These are phyloP conservation scores for Fusarium mexicanum DNA, from an alignment of 2,329 filamentous ascomycete species.

Conservation along the genomic window DNA sequence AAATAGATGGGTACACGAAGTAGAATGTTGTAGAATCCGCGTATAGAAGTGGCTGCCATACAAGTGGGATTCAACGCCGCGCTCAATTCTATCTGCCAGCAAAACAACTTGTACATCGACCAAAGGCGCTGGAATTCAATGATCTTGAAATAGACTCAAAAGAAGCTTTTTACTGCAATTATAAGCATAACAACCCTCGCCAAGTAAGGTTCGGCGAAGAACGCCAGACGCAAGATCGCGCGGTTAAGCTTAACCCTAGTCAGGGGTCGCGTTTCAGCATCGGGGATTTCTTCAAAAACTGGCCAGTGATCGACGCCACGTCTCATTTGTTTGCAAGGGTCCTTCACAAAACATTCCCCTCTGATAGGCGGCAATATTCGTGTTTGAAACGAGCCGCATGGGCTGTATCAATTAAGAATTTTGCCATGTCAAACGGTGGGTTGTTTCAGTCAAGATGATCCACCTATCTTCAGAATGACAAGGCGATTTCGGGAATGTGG, in stretches of 20 bases:
- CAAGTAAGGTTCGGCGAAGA: neutral
- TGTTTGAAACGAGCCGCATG: slow-evolving; percentile 19
- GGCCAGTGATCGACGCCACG: slow-evolving; percentile 1
- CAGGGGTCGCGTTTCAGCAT: slow-evolving; percentile 29
- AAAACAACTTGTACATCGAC: neutral
- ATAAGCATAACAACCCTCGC: neutral
- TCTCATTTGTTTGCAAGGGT: neutral
- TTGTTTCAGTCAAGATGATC: slow-evolving; percentile 17
- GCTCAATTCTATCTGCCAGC: neutral
- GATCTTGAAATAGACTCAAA: neutral
- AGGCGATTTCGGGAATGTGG: neutral
- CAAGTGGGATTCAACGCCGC: neutral
- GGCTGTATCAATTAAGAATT: slow-evolving; percentile 34
- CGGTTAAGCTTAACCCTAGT: slow-evolving; percentile 25
- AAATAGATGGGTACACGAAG: neutral
- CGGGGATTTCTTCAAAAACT: neutral
- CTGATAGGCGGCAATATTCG: slow-evolving; percentile 33
- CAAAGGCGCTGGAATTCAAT: neutral
- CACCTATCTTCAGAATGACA: neutral
- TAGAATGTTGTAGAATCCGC: neutral
- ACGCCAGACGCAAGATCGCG: neutral
- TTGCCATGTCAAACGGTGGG: slow-evolving; percentile 24
- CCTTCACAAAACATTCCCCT: neutral
- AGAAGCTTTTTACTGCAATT: neutral
- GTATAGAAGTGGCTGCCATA: neutral